Percentiles rank a stretch among this genome's conserved stretches.
These are phyloP conservation scores for Starmera dryadoides DNA, from an alignment of 805 yeast species.

Conservation along the genomic window DNA sequence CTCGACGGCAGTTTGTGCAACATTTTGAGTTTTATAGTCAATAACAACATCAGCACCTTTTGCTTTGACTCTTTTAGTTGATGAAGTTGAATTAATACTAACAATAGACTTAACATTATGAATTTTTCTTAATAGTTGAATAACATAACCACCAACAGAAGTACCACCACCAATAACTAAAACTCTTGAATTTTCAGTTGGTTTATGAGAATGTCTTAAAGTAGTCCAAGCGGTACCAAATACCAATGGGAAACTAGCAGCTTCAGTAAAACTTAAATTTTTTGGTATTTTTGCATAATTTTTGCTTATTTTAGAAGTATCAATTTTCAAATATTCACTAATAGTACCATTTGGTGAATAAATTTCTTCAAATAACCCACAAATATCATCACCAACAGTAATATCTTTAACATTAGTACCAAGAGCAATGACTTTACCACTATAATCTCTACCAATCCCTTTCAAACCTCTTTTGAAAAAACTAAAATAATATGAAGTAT, in stretches of 20 bases:
- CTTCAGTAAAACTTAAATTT: constrained; percentile 36
- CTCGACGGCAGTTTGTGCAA: constrained; percentile 27
- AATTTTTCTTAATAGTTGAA: constrained; percentile 48
- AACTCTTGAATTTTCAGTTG: constrained; percentile 38
- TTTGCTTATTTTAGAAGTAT: constrained; percentile 22
- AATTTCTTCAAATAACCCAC: constrained; percentile 27
- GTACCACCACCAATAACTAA: constrained; percentile 73
- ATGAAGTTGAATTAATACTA: constrained; percentile 45
- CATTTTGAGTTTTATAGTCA: constrained; percentile 45
- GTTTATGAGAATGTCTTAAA: constrained; percentile 23
- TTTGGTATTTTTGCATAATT: constrained; percentile 34
- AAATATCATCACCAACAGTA: constrained; percentile 47
- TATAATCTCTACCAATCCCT: constrained; percentile 45
- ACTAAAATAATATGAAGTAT: constrained; percentile 22
- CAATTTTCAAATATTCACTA: constrained; percentile 38
- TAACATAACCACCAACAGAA: constrained; percentile 49
- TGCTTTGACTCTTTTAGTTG: constrained; percentile 33
- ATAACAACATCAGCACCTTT: constrained; percentile 54
- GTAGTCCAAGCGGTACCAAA: constrained; percentile 54
- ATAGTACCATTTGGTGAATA: constrained; percentile 32
- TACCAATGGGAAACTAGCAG: constrained; percentile 59
- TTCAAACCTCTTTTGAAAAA: constrained; percentile 11
- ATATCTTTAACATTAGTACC: constrained; percentile 33
- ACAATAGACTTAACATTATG: constrained; percentile 44
- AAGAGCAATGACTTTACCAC: constrained; percentile 47